Conservation (phyloP, 2,329 filamentous ascomycete genomes). For the Chaetomium strumarium region DNA sequence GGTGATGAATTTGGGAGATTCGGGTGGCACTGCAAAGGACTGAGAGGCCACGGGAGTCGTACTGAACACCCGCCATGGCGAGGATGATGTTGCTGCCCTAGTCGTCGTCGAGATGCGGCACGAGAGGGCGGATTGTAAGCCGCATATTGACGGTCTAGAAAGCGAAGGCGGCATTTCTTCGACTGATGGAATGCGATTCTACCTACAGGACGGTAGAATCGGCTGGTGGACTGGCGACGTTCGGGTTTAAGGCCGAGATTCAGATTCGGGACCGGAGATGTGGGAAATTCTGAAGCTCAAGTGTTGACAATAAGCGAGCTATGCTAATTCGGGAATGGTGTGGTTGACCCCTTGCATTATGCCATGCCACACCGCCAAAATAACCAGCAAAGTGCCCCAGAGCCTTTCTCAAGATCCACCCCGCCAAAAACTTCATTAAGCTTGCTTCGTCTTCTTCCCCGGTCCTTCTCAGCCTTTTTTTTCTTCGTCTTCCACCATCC, state of each 20-base stretch:
- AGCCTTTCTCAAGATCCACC: conserved; percentile 20
- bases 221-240: background rate
- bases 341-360: conserved; percentile 6
- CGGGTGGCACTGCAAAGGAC: conserved; percentile 60
- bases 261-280: conserved; percentile 3
- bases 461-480: conserved; percentile 12
- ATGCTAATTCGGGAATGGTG: conserved; percentile 11
- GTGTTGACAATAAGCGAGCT: conserved; percentile 8
- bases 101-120: conserved; percentile 15
- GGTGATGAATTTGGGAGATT: conserved; percentile 83
- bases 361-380: conserved; percentile 22
- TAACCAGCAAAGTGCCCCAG: conserved; percentile 18
- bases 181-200: conserved; percentile 1
- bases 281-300: conserved; percentile 23
- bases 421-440: conserved; percentile 24
- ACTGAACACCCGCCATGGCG: conserved; percentile 22
- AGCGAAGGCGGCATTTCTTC: conserved; percentile 26
- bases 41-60: conserved; percentile 26
- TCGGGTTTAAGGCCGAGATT: conserved; percentile 5
- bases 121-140: conserved; percentile 20
- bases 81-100: conserved; percentile 1
- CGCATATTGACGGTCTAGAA: conserved; percentile 23
- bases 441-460: conserved; percentile 3
- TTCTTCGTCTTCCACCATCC: conserved; percentile 19
- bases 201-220: conserved; percentile 8